Evolutionary conservation across 2,329 filamentous ascomycete genomes (phyloP).

Genomic region (Dissoconium aciculare): DNA sequence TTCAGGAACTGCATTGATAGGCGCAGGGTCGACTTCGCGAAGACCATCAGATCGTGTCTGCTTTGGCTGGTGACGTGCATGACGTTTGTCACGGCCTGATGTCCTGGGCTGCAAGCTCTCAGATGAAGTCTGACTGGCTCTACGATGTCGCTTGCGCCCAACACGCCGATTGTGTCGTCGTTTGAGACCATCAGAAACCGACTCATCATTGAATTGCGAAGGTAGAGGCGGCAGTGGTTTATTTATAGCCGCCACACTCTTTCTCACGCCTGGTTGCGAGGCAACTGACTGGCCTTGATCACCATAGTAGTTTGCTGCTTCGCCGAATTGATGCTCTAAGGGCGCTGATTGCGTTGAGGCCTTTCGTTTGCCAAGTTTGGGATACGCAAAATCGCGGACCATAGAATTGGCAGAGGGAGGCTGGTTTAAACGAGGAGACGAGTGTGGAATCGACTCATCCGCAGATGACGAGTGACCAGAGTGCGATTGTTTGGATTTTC

Average conservation of each 20-base stretch:
- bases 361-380: conserved; percentile 1
- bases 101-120: too few relatives aligned
- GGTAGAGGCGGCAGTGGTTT: conserved; percentile 5
- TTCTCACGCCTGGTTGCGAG: conserved; percentile 43
- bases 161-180: too few relatives aligned
- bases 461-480: conserved; percentile 2
- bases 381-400: conserved; percentile 22
- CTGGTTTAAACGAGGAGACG: conserved; percentile 19
- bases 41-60: background rate
- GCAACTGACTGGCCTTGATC: conserved; percentile 46
- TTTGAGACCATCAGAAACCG: too few relatives aligned
- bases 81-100: too few relatives aligned
- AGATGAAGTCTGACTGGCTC: too few relatives aligned
- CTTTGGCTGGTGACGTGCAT: background rate
- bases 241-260: conserved; percentile 9
- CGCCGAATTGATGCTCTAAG: conserved; percentile 29
- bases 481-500: background rate
- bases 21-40: conserved; percentile 1
- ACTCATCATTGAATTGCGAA: too few relatives aligned
- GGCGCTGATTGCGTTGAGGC: conserved; percentile 3
- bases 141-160: too few relatives aligned
- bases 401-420: conserved; percentile 18
- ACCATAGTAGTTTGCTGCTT: conserved; percentile 44
- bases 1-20: conserved; percentile 1
- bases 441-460: conserved; percentile 14